Evolutionary conservation across 345 rosid genomes (phyloP), one percentile per base, ranked within the genome.

Genomic region (Eucalyptus pauciflora): DNA sequence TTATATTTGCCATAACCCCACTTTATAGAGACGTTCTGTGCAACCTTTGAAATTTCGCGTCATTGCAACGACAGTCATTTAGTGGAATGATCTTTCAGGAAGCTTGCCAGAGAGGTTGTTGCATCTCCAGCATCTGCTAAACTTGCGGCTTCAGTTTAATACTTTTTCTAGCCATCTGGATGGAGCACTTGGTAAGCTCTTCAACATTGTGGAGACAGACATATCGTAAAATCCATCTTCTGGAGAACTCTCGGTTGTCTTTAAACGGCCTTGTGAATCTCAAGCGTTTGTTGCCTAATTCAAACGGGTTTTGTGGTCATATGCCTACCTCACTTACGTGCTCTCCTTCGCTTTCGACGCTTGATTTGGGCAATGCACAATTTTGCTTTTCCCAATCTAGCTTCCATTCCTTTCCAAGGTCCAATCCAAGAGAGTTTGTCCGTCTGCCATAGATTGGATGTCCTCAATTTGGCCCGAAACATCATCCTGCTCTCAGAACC

Each of bases 211-310:
- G 41, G 88, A 86, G 60, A 41, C 88, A 24, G 92, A 92, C 58
- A 46, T 91, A 87, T 92, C 93, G 14, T 83, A 45, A 49, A 93
- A 92, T 46, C 20, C 5, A 22, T 88, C 89, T 49, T 50, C 71
- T n/a, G 94, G 93, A 58, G 69, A 27, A 43, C 88, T 93, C 79
- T 92, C 91, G 45, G 91, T 89, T 88, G 88, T 87, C 88, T 93
- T 93, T 86, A 48, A 52, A 88, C 58, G 79, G 60, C 5, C 89
- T 92, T 7, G 16, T 7, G 46, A 90, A 87, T 88, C 90, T 93
- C 7, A 31, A 90, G 89, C 67, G 49, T 79, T 88, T 93, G 89
- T 88, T 81, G 22, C 92, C 92, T 10, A 6, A 51, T 10, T 69
- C 89, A 56, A 92, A 92, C 64, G 62, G 22, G 14, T 92, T 91